Conservation (phyloP, 495 filamentous ascomycete genomes). For the Tuber umbilicatum region DNA sequence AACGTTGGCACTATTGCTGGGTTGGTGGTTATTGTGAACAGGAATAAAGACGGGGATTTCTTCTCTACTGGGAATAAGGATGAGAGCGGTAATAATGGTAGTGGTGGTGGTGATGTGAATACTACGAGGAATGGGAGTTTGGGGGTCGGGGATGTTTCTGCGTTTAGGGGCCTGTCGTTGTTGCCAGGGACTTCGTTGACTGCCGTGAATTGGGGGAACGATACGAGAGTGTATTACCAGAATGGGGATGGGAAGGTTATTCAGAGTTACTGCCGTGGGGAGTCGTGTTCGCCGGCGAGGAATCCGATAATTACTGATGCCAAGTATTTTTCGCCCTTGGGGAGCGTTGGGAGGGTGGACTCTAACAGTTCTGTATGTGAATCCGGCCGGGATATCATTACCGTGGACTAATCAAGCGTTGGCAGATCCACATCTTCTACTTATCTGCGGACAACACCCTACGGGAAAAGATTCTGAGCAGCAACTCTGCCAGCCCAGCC, state of each 20-base stretch:
- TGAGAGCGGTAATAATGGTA: too few relatives aligned
- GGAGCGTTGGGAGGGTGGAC: not conserved
- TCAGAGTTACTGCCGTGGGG: not conserved
- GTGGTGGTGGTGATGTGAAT: too few relatives aligned
- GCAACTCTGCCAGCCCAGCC: not conserved
- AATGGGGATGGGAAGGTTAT: not conserved
- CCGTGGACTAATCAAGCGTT: not conserved
- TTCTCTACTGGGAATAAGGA: not conserved
- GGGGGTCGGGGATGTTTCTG: not conserved
- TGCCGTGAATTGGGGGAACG: not conserved
- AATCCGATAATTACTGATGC: not conserved
- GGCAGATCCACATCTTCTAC: not conserved
- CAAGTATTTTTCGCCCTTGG: not conserved
- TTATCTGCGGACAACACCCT: not conserved
- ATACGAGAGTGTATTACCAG: not conserved
- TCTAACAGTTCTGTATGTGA: not conserved
- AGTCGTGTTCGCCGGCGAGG: not conserved
- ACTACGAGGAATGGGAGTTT: not conserved
- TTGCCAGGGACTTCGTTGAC: not conserved
- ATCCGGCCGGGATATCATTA: not conserved
- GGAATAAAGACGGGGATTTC: not conserved
- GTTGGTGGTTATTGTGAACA: not conserved
- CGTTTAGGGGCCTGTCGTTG: not conserved
- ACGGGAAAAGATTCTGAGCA: not conserved
- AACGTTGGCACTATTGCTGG: not conserved